Base-by-base conservation (phyloP, 1,139 yeast genomes). In the Hemisphaericaspora lyxosophila region DNA sequence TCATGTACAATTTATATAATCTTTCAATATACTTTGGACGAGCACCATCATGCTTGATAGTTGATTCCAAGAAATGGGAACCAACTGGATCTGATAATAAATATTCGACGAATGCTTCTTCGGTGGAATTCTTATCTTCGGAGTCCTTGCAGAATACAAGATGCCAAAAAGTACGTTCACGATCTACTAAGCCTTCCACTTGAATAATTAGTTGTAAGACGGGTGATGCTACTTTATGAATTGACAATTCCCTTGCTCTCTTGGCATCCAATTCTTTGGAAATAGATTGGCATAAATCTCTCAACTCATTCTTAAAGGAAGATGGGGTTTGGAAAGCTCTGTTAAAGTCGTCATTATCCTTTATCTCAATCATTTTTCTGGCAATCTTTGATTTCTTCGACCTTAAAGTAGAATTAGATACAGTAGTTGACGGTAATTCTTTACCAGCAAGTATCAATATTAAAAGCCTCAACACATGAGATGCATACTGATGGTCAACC, bases 371-470 rank as follows among this genome's bases (percentile, higher is more conserved):
- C 92, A 86, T 85, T 59, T 89, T 89, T 59, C 97, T 78, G 1
- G 97, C 96, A 55, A 86, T 84, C 55, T 86, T 85, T 24, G 95
- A 84, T 57, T 80, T 87, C 54, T 88, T 88, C 30, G 95, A 85
- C 56, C 98, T 76, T 48, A 89, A 69, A 4, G 86, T 77, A 1
- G 94, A 83, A 50, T 86, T 83, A 14, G 86, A 75, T 48, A 75
- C 71, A 0, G 85, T 78, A 2, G 92, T 67, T 2, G 92, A 81
- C n/a, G 95, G 95, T 43, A 88, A 65, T 43, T 81, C 82, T 51
- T 83, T 82, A 2, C 95, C 96, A 2, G 94, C 74, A 29, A 88
- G 61, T 24, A 89, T 77, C 39, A 89, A 67, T 30, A 92, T 64
- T 12, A 87, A 53, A 24, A 89, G 64, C 57, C 97, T 74, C 38